Base-by-base conservation (phyloP, 2,329 filamentous ascomycete species). In the Colletotrichum chrysophilum region DNA sequence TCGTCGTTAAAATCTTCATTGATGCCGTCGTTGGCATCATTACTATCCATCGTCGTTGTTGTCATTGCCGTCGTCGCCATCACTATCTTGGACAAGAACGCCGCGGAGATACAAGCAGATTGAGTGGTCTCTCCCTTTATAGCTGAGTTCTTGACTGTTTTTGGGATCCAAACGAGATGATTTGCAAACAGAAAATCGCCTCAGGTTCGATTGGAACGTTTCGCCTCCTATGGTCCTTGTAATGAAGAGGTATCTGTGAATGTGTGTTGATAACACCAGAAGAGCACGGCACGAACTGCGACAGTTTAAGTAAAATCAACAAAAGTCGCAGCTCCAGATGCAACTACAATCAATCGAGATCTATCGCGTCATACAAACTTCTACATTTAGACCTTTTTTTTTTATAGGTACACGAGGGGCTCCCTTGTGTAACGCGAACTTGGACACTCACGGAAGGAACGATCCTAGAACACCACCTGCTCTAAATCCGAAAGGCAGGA, bases 261-360 rank as follows among this genome's bases (percentile, higher is more conserved):
- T n/a, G 9, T 48, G 18, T n/a, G 9, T 48, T n/a, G 9, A 12
- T 1, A 48, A 1, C 38, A 1, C 18, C 9, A n/a, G 38, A 3
- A 48, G 18, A 48, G 18, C 18, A 6, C 1, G 9, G 18, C 3
- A n/a, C 18, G 9, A 7, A 3, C 18, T 48, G 38, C 18, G 18
- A 12, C 38, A 4, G 14, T 0, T 5, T 4, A 0, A 12, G 1
- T 3, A 12, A 18, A 16, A n/a, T n/a, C 9, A 43, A 9, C 3
- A n/a, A 12, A 8, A 1, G 2, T n/a, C 9, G 9, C 5, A 12
- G 18, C 9, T n/a, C 9, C 12, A 43, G 0, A 43, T 12, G 36
- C n/a, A 12, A 18, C 5, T 48, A 21, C 18, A n/a, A 48, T 3
- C 0, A 48, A 48, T 21, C 9, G 5, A 12, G 4, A 48, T 7